Conservation (phyloP, 176 grass and related monocot species). For the Carex scoparia region DNA sequence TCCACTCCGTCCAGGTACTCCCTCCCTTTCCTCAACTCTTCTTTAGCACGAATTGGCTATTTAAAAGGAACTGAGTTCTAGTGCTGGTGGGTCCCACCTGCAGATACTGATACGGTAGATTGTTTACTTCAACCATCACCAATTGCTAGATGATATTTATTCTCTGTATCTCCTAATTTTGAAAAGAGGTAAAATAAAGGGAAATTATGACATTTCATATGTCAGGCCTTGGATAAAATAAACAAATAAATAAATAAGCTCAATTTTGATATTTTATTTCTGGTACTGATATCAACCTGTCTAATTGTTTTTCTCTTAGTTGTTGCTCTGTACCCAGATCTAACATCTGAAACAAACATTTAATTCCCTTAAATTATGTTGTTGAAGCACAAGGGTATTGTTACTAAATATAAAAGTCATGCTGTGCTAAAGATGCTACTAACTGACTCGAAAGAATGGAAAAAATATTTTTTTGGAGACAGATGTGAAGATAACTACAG, state of each 20-base stretch:
- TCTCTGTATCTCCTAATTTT: neutral
- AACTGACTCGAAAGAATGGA: neutral
- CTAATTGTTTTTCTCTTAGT: neutral
- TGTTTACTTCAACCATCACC: neutral
- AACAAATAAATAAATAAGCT: no score
- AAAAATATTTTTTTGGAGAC: neutral
- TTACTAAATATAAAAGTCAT: neutral
- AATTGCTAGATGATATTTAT: neutral
- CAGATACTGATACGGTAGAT: neutral
- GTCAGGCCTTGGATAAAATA: no score
- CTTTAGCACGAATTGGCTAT: neutral
- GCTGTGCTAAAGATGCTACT: neutral
- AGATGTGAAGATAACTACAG: neutral
- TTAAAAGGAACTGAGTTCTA: neutral
- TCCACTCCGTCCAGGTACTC: conserved; percentile 19
- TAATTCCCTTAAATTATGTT: neutral
- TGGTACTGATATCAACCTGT: neutral
- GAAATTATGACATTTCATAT: no score
- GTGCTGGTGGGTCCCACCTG: neutral
- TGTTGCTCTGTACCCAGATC: neutral
- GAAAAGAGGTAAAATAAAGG: neutral
- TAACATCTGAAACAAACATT: neutral
- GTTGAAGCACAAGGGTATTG: neutral
- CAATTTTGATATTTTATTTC: neutral
- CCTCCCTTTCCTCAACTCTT: neutral